Evolutionary conservation across 345 rosid species (phyloP), one percentile per base, ranked within the genome.

Genomic region (Turritis glabra): DNA sequence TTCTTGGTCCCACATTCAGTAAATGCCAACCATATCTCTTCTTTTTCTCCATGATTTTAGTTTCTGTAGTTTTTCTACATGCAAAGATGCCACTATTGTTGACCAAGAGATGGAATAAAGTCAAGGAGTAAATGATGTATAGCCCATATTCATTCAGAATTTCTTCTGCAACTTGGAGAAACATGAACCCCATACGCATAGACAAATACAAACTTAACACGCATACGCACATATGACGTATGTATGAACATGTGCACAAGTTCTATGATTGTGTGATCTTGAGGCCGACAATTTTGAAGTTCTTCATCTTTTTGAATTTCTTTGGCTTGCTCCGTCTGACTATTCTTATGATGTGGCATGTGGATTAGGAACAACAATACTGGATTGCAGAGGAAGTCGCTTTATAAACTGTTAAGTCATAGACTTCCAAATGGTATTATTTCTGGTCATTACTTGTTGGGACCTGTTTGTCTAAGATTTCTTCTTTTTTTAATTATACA

Each of bases 1-100:
- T 53, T 25, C 27, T 25, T 71, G 72, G 51, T 21, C 76, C 79
- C 76, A 77, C 67, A 26, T 47, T 11, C 11, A 35, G 22, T 77
- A 37, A 70, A 33, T 64, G 71, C 38, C 67, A 64, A 18, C 76
- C 40, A 38, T 26, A 27, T 38, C 35, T 63, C 47, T 25, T 37
- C 13, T 48, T 38, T 25, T 25, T 33, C 26, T 33, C 26, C 46
- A 47, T 4, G 14, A 48, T 26, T 54, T 56, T 19, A 55, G 46
- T 26, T 2, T 69, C 2, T 33, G 7, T 47, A 2, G 51, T 35
- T 59, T 1, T 65, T 22, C 2, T 1, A 11, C 27, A 30, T 46
- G 50, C 43, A 48, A 62, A 44, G 55, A 55, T 35, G 37, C 62
- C 72, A 55, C 54, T 15, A 46, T 71, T 48, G 12, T 71, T 71